Base-by-base conservation (phyloP, 306 rosid genomes). In the Comarum palustre region DNA sequence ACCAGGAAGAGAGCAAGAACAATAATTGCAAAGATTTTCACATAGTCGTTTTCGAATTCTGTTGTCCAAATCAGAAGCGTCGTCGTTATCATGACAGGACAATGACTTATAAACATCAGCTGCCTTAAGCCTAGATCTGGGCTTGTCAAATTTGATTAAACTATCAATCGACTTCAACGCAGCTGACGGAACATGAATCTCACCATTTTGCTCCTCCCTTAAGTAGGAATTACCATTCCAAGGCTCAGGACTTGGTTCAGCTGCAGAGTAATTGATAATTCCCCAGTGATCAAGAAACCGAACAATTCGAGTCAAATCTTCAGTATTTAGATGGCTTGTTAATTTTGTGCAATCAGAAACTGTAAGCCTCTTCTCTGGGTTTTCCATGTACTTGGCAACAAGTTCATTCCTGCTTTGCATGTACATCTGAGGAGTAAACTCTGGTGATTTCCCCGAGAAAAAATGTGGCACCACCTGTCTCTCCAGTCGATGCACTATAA, bases 241-340 rank as follows among this genome's bases (percentile, higher is more conserved):
- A 72, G 84, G 75, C 81, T 91, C 90, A 1, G 58, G 84, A 73
- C 87, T 77, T 27, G 90, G 85, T 66, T 54, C 75, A 8, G 19
- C 77, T n/a, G 94, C 88, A 83, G 96, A 95, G 65, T 89, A 95
- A 81, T 95, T 95, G 70, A 95, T 84, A 75, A 95, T 90, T 58
- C 99, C 99, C 99, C 99, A 95, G 58, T 95, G 93, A 86, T 95
- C 96, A 77, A 95, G 99, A 81, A 95, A 95, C 84, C 96, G 69
- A 48, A 89, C 78, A 75, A 95, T 87, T 80, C 97, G 84, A 82
- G 78, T 69, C 80, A 95, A 79, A 82, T 95, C 96, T 45, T 95
- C 97, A 24, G 75, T 70, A 75, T 83, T 89, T 70, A 88, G 73
- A 66, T 91, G 89, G 68, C 69, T 71, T 71, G 80, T 47, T 78